These are phyloP conservation scores for Thelonectria discophora DNA, from an alignment of 2,329 filamentous ascomycete genomes.

Conservation along the genomic window DNA sequence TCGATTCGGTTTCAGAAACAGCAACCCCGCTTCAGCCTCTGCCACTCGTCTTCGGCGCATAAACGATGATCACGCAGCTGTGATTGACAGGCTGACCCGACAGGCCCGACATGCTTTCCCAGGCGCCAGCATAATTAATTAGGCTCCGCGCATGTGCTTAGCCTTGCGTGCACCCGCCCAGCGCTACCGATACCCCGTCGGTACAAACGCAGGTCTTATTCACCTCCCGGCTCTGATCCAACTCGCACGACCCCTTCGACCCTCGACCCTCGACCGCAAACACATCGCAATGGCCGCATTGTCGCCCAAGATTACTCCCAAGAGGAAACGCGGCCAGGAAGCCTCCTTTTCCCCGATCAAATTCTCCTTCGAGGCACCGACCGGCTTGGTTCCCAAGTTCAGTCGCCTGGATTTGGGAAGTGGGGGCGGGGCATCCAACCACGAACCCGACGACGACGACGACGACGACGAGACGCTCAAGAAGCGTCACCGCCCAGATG, in stretches of 20 bases:
- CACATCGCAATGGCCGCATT: conserved; percentile 37
- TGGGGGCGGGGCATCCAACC: conserved; percentile 55
- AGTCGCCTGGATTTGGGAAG: conserved; percentile 57
- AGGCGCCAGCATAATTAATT: background rate
- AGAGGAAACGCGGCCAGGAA: conserved; percentile 57
- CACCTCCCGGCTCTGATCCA: background rate
- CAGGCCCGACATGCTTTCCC: no score
- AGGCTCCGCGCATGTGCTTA: background rate
- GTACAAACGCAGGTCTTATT: background rate
- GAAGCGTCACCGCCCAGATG: conserved; percentile 51
- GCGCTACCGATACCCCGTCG: background rate
- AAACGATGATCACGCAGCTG: background rate
- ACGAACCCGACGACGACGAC: conserved; percentile 40
- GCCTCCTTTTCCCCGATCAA: conserved; percentile 46
- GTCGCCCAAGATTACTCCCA: conserved; percentile 50
- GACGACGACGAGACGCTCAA: conserved; percentile 44
- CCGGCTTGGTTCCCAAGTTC: conserved; percentile 51
- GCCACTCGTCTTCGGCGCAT: background rate
- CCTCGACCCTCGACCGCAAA: conserved; percentile 3
- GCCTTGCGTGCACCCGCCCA: background rate
- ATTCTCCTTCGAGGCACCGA: conserved; percentile 57
- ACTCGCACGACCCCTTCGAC: no score
- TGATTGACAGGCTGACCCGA: background rate
- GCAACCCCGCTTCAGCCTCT: background rate
- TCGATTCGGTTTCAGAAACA: background rate